Evolutionary conservation across 768 basidiomycete genomes (phyloP), one percentile per base, ranked within the genome.

Genomic region (Boletus vermiculosoides): DNA sequence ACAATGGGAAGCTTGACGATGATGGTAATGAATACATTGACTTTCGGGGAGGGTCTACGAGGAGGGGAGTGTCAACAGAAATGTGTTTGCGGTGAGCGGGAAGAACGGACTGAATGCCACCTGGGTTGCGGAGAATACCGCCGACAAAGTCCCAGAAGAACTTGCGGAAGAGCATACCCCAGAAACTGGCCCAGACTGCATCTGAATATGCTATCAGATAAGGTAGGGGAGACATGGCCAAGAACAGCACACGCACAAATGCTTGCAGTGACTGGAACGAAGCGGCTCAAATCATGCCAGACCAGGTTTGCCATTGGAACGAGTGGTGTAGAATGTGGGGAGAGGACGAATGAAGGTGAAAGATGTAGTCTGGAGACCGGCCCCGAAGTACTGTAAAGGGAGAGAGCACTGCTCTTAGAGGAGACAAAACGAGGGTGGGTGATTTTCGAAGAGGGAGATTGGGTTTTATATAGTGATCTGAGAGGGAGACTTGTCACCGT

Each of bases 121-220:
- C 90, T 30, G 90, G 90, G 69, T 83, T 80, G 59, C 89, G 87
- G 55, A 92, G 69, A 55, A 80, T 86, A 46, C 90, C 93, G 57
- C 84, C 86, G n/a, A 93, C 76, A 69, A 96, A 92, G 76, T 96
- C 94, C 90, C 91, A 96, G 76, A 96, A 94, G 82, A 92, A 96
- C 76, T 96, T 96, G 73, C 92, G 90, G 76, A 85, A 94, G 64
- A 88, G 76, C 15, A 94, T 71, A 18, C 85, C 94, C 75, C 83
- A 95, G 74, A 90, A 86, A 33, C 82, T 77, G 15, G 89, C 86
- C 92, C 90, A 92, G 12, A 92, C 76, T 55, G 85, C 82, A 70
- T 91, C 91, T 92, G 59, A 28, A 31, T 45, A 39, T 0, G 36
- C 44, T 49, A 55, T 61, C 56, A 60, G 62, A 57, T 54, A 30